Conservation (phyloP, 2,329 filamentous ascomycete species). For the Madurella fahalii region DNA sequence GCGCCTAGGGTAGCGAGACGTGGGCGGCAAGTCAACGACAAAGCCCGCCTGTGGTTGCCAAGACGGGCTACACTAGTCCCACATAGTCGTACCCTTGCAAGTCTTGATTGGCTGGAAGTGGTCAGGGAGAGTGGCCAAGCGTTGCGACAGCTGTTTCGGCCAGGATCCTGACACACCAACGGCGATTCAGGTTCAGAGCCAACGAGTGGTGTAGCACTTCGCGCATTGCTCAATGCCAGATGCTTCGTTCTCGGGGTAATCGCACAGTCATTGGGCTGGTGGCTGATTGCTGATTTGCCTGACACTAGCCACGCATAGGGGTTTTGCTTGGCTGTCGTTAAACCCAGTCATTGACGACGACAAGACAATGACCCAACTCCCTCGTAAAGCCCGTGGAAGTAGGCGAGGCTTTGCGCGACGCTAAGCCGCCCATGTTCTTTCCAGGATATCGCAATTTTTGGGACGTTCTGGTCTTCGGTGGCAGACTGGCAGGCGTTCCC, state of each 20-base stretch:
- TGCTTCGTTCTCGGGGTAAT: too few species aligned
- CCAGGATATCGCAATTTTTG: too few species aligned
- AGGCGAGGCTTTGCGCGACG: too few species aligned
- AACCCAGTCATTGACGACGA: too few species aligned
- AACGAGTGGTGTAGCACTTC: slow-evolving; percentile 1
- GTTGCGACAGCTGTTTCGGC: slow-evolving; percentile 27
- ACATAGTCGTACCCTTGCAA: neutral
- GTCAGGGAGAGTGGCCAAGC: slow-evolving; percentile 8
- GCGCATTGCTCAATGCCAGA: slow-evolving; percentile 6
- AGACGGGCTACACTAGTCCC: slow-evolving; percentile 7
- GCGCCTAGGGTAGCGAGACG: neutral
- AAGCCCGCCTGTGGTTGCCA: slow-evolving; percentile 6
- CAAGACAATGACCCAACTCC: too few species aligned
- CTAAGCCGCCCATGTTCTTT: too few species aligned
- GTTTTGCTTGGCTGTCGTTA: too few species aligned
- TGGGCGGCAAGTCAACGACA: slow-evolving; percentile 2
- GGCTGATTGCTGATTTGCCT: neutral
- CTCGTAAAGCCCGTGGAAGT: too few species aligned
- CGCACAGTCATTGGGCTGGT: neutral
- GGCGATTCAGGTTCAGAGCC: slow-evolving; percentile 14
- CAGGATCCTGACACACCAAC: slow-evolving; percentile 26
- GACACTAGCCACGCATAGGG: too few species aligned
- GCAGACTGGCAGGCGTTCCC: too few species aligned
- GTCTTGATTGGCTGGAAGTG: slow-evolving; percentile 18
- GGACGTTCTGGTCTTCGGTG: too few species aligned